Percentiles rank a stretch among this genome's conserved stretches.
Conservation (phyloP, 2,329 filamentous ascomycete genomes). For the Monosporascus cannonballus region DNA sequence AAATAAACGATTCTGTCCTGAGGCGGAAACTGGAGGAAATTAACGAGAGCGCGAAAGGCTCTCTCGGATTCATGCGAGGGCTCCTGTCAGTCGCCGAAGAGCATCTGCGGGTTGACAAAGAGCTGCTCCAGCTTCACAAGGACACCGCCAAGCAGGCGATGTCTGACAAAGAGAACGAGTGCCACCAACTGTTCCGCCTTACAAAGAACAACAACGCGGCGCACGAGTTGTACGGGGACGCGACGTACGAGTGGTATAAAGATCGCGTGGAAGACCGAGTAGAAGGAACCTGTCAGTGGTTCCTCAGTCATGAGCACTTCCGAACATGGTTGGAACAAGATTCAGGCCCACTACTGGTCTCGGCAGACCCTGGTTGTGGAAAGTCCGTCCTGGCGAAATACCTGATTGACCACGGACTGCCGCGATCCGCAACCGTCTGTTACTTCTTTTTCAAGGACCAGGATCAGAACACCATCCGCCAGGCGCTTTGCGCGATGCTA, state of each 20-base stretch:
- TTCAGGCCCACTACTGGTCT: slow-evolving; percentile 26
- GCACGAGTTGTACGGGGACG: neutral
- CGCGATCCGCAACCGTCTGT: slow-evolving; percentile 20
- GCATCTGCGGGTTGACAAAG: too few relatives aligned
- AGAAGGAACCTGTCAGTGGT: slow-evolving; percentile 27
- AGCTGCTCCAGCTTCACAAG: too few relatives aligned
- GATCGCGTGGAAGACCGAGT: slow-evolving; percentile 17
- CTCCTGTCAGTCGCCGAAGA: too few relatives aligned
- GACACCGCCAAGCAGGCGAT: too few relatives aligned
- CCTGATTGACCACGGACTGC: slow-evolving; percentile 23
- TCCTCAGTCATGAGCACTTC: slow-evolving; percentile 24
- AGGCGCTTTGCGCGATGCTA: slow-evolving; percentile 34
- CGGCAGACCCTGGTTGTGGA: slow-evolving; percentile 33
- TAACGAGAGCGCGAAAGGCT: neutral
- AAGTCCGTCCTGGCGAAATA: slow-evolving; percentile 32
- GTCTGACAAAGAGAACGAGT: too few relatives aligned
- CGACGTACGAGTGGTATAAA: slow-evolving; percentile 27
- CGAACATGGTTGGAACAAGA: slow-evolving; percentile 20
- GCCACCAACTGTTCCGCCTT: too few relatives aligned
- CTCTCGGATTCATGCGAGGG: too few relatives aligned
- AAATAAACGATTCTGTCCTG: neutral
- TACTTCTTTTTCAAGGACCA: slow-evolving; percentile 40
- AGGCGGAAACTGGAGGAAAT: neutral
- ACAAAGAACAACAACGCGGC: too few relatives aligned
- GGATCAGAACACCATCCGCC: slow-evolving; percentile 27